Percentiles rank a stretch among this genome's conserved stretches.
phyloP scores from a whole-genome alignment of 805 yeast genomes.

The Metschnikowia noctiluminum region DNA sequence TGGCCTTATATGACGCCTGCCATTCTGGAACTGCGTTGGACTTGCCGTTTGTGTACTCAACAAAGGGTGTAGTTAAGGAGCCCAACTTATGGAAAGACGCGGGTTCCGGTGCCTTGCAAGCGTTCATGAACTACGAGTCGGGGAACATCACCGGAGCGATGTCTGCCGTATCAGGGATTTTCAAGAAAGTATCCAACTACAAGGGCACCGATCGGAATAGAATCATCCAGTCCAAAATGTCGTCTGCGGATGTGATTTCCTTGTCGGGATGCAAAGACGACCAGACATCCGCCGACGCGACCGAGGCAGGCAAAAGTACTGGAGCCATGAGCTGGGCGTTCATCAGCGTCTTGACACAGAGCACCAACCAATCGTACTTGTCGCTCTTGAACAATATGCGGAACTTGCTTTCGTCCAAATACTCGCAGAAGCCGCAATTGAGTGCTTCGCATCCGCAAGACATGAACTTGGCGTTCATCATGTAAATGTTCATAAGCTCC shows the following conservation, averaged over 20 bases:
- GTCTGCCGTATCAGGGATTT: conserved; percentile 31
- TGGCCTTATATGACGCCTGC: conserved; percentile 81
- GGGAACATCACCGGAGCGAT: conserved; percentile 39
- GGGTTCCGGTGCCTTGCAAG: conserved; percentile 56
- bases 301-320: conserved; percentile 64
- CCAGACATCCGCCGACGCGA: conserved; percentile 78
- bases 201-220: conserved; percentile 23
- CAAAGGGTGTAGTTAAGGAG: conserved; percentile 79
- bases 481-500: background rate
- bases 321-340: conserved; percentile 89
- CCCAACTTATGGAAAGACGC: conserved; percentile 76
- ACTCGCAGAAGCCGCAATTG: conserved; percentile 80
- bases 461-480: conserved; percentile 38
- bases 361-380: conserved; percentile 66
- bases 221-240: conserved; percentile 51
- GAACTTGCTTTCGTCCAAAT: conserved; percentile 55
- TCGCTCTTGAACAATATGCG: conserved; percentile 71
- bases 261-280: conserved; percentile 81
- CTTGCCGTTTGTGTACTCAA: conserved; percentile 75
- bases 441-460: conserved; percentile 82
- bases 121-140: conserved; percentile 21
- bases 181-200: conserved; percentile 28
- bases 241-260: conserved; percentile 74
- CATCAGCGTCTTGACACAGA: conserved; percentile 54
- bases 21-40: conserved; percentile 84